phyloP scores from a whole-genome alignment of 2,329 filamentous ascomycete species.

The Phoma sp. region DNA sequence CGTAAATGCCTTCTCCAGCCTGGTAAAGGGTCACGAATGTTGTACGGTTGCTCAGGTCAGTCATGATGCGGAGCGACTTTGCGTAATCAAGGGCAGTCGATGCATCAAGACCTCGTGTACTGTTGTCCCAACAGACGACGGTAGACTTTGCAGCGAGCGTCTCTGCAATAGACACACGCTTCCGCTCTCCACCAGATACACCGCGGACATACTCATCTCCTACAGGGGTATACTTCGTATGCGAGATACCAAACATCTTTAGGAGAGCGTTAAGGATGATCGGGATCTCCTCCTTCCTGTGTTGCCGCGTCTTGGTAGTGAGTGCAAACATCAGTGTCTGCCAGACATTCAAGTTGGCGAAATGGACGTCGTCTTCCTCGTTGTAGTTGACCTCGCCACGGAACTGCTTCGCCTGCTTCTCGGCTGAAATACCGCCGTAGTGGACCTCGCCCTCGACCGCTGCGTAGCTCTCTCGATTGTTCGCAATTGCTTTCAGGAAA shows the following conservation, averaged over 20 bases:
- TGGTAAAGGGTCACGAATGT: conserved; percentile 77
- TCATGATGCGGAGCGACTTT: conserved; percentile 79
- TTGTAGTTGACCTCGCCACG: conserved; percentile 82
- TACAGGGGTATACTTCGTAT: conserved; percentile 76
- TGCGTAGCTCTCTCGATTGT: conserved; percentile 71
- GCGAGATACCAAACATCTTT: conserved; percentile 79
- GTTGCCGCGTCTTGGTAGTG: conserved; percentile 76
- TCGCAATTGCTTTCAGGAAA: conserved; percentile 77
- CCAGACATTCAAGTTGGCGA: conserved; percentile 77
- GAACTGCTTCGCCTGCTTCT: conserved; percentile 72
- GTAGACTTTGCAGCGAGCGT: conserved; percentile 67
- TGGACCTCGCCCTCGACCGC: conserved; percentile 72
- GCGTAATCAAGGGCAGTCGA: conserved; percentile 81
- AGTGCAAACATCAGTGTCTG: conserved; percentile 79
- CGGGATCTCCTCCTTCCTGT: conserved; percentile 68
- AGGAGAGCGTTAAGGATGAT: conserved; percentile 74
- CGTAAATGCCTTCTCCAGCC: conserved; percentile 73
- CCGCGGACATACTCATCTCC: conserved; percentile 77
- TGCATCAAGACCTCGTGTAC: conserved; percentile 79
- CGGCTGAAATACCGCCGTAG: conserved; percentile 75
- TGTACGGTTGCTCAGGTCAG: conserved; percentile 75
- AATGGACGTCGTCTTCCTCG: conserved; percentile 77
- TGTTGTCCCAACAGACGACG: conserved; percentile 82
- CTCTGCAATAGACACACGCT: conserved; percentile 77
- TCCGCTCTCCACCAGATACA: conserved; percentile 81